A percentile compares a stretch with the other conserved stretches of the same genome.
These are phyloP conservation scores for Fusarium paranaense DNA, from an alignment of 2,329 filamentous ascomycete species.

Conservation along the genomic window DNA sequence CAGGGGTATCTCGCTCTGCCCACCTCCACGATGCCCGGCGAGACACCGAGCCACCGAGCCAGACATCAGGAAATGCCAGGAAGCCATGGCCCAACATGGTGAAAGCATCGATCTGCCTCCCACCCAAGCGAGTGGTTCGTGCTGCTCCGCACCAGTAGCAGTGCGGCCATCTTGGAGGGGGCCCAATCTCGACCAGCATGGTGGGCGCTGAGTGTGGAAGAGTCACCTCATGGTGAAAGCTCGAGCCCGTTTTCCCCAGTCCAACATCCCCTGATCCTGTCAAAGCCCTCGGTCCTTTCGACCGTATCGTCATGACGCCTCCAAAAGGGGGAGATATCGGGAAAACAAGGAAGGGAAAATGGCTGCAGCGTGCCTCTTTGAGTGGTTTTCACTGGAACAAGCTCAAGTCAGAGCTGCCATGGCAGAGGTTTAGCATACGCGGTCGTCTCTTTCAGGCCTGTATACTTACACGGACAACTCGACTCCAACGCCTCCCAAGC, in stretches of 20 bases:
- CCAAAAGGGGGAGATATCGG: constrained; percentile 5
- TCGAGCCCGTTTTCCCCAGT: constrained; percentile 23
- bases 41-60: constrained; percentile 22
- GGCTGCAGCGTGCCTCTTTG: background rate
- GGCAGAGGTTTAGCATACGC: background rate
- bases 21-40: constrained; percentile 8
- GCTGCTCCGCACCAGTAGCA: constrained; percentile 14
- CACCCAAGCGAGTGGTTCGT: constrained; percentile 19
- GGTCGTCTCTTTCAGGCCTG: background rate
- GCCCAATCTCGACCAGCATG: constrained; percentile 12
- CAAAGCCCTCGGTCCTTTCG: constrained; percentile 17
- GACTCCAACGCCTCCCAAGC: background rate
- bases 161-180: constrained; percentile 1
- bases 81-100: constrained; percentile 13
- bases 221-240: constrained; percentile 31
- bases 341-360: background rate
- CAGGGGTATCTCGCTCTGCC: constrained; percentile 22
- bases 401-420: background rate
- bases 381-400: background rate
- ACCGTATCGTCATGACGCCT: constrained; percentile 15
- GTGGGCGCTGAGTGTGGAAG: constrained; percentile 12
- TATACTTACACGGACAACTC: constrained; percentile 9
- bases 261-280: constrained; percentile 25
- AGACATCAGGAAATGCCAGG: constrained; percentile 15
- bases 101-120: constrained; percentile 13